Base-by-base conservation (phyloP, 129 eudicot genomes). In the Arctium minus region DNA sequence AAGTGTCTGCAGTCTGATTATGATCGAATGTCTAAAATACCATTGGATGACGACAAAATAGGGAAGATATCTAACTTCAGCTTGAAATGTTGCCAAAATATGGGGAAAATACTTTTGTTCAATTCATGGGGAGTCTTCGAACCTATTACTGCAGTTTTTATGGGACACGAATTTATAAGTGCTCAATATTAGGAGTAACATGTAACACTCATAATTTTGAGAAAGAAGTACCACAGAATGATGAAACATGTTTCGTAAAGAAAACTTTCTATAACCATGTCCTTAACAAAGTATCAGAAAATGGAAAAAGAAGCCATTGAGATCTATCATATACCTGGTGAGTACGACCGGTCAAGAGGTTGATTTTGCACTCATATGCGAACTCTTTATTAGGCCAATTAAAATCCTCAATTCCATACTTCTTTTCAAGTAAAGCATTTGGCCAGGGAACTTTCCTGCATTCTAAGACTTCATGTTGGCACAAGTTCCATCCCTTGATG, bases 361-460 rank as follows among this genome's bases (percentile, higher is more conserved):
- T 89, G 86, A 96, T 89, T 86, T 88, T 91, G 85, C 99, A 96
- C 86, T 96, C 94, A 7, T 92, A 96, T 2, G 98, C 99, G 81
- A 84, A 91, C 18, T 90, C 92, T 85, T 87, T 91, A 56, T 74
- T 72, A 33, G 96, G 96, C 99, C 99, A 96, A 73, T 86, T 89
- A 74, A 91, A 89, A 79, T 93, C 96, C 82, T 93, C 86, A 39
- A 96, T 84, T 62, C 85, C 79, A 85, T 85, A 85, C 70, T 79
- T 80, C 67, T 86, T 60, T 77, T 89, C 88, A 72, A 76, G 65
- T 50, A 8, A 60, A 77, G 76, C 37, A 81, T 75, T 77, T 31
- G 99, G 99, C 99, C 99, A 96, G 11, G 96, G 92, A 30, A 96
- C 93, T 87, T 84, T 88, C 81, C 75, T 89, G 92, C 99, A 93